Percentiles rank a stretch among this genome's conserved stretches.
These are phyloP conservation scores for Ceratobasidium sp. DNA, from an alignment of 1,284 basidiomycete genomes.

Conservation along the genomic window DNA sequence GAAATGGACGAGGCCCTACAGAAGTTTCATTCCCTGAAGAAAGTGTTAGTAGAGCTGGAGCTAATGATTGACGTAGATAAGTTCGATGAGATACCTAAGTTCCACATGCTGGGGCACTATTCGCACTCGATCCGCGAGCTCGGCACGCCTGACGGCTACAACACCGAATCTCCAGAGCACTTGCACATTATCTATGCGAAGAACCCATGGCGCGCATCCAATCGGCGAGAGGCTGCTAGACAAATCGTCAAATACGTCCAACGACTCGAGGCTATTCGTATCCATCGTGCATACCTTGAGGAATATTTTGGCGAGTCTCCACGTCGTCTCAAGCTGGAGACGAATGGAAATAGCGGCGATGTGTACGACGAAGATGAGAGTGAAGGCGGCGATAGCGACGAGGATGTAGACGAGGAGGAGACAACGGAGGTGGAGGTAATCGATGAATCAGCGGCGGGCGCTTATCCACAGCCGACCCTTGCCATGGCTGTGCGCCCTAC, in stretches of 20 bases:
- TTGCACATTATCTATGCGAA: constrained; percentile 26
- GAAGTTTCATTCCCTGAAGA: background rate
- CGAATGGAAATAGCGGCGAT: background rate
- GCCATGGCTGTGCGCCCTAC: constrained; percentile 11
- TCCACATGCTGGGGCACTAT: constrained; percentile 29
- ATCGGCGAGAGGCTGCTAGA: constrained; percentile 5
- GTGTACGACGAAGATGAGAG: background rate
- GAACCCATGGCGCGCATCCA: constrained; percentile 4
- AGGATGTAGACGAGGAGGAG: background rate
- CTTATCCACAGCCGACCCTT: constrained; percentile 15
- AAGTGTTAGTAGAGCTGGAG: background rate
- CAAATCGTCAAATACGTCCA: constrained; percentile 28
- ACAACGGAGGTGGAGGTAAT: background rate
- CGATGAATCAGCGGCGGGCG: background rate
- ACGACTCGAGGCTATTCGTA: constrained; percentile 17
- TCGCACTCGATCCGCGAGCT: constrained; percentile 27
- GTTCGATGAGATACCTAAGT: constrained; percentile 23
- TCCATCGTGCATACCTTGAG: constrained; percentile 12
- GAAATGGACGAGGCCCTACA: constrained; percentile 3
- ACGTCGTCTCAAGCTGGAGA: background rate
- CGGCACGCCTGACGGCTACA: constrained; percentile 25
- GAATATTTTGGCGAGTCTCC: constrained; percentile 25
- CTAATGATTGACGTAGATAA: background rate
- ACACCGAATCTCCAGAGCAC: constrained; percentile 29
- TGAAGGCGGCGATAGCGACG: background rate